Conservation (phyloP, 768 basidiomycete genomes). For the Amanita rimosa region DNA sequence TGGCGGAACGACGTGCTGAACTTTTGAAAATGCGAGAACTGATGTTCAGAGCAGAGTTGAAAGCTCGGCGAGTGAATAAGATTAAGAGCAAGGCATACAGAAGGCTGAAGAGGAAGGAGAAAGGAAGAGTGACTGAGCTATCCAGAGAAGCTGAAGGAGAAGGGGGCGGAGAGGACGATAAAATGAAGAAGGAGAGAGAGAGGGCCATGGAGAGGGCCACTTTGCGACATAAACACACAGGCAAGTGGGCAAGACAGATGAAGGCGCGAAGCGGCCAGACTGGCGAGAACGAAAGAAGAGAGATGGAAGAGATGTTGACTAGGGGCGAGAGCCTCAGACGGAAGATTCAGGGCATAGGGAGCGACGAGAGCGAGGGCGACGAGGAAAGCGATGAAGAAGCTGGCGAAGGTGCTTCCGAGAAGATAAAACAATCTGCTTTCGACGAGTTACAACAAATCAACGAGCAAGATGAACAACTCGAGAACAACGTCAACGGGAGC, state of each 20-base stretch:
- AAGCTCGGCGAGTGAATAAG: slow-evolving; percentile 82
- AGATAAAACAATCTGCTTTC: slow-evolving; percentile 59
- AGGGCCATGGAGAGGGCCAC: slow-evolving; percentile 87
- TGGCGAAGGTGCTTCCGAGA: slow-evolving; percentile 33
- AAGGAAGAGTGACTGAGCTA: slow-evolving; percentile 39
- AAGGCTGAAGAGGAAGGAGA: slow-evolving; percentile 70
- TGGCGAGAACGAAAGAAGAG: slow-evolving; percentile 50
- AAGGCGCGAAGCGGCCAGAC: slow-evolving; percentile 31
- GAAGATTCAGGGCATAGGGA: slow-evolving; percentile 59
- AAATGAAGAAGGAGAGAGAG: slow-evolving; percentile 62
- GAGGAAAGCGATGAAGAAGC: slow-evolving; percentile 33
- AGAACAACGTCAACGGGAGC: slow-evolving; percentile 20
- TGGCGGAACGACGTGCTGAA: slow-evolving; percentile 68
- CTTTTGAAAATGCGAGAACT: slow-evolving; percentile 86
- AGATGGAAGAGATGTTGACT: slow-evolving; percentile 79
- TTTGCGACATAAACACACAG: slow-evolving; percentile 76
- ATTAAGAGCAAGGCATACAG: slow-evolving; percentile 96
- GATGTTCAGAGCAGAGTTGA: slow-evolving; percentile 86
- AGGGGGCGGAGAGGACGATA: slow-evolving; percentile 41
- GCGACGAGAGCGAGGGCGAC: slow-evolving; percentile 43
- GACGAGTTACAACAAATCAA: slow-evolving; percentile 59
- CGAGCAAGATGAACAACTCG: slow-evolving; percentile 20
- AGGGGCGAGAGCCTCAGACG: slow-evolving; percentile 68
- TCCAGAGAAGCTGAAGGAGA: slow-evolving; percentile 28
- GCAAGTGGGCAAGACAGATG: slow-evolving; percentile 81